Evolutionary conservation across 169 alveolate genomes (phyloP), one percentile per base, ranked within the genome.

Genomic region (Plasmodium inui): DNA sequence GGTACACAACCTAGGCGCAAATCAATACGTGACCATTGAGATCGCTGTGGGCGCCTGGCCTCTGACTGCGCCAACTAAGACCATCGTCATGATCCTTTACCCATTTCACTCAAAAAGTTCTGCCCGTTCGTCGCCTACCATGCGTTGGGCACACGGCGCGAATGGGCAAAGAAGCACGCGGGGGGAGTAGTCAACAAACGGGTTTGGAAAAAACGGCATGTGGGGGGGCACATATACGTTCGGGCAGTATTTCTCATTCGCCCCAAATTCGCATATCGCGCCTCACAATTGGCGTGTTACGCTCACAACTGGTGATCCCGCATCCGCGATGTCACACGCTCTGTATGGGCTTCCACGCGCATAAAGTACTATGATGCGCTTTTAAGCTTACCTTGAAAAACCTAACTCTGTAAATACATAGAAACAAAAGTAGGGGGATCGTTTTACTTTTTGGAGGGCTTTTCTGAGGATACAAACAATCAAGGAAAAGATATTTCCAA

Each of bases 351-450:
- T 14, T 17, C 61, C 61, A 17, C 8, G 61, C 61, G 5, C 22
- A 1, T 14, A 17, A 22, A 67, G 28, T 6, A 12, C 37, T 14
- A 67, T 19, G 37, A 67, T 67, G 30, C 37, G 30, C 37, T n/a
- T 67, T 67, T 67, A 28, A 67, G 37, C 76, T 67, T 67, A 67
- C 76, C 76, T 67, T 19, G 17, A 67, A 67, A 67, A 67, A 67
- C 37, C 39, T 19, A 67, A 67, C 76, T 67, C 76, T 37, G 6
- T 67, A 26, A 67, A 67, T 67, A 12, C n/a, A 26, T 67, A 28
- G 76, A 67, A 67, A 50, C 26, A 50, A 50, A 67, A 4, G 37
- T 28, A 22, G 41, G 76, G n/a, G 76, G 37, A 9, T 26, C 19
- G 30, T 67, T 67, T 67, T 26, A 22, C 30, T 67, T 67, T 67